Evolutionary conservation across 306 rosid genomes (phyloP).

Genomic region (Trichosanthes cucumerina): DNA sequence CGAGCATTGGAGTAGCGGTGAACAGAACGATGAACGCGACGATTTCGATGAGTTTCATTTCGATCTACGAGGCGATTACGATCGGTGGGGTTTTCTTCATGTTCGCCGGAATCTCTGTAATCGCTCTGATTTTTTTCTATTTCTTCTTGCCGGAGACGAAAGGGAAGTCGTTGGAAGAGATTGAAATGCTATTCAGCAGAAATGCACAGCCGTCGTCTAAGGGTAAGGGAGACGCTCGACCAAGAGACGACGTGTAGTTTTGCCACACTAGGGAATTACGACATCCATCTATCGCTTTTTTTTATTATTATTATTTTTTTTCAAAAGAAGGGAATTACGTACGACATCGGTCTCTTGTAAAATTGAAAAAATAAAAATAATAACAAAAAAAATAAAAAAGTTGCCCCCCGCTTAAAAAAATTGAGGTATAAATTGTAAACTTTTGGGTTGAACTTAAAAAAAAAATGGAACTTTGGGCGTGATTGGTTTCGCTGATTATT

Average conservation of each 20-base stretch:
- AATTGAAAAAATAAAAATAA: no score
- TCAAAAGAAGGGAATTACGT: no score
- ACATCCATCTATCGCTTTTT: neutral
- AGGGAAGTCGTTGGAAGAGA: slow-evolving; percentile 65
- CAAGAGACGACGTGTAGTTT: neutral
- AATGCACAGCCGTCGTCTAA: neutral
- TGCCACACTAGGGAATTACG: neutral
- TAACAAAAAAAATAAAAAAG: no score
- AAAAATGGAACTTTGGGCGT: no score
- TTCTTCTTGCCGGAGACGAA: slow-evolving; percentile 70
- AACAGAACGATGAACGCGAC: slow-evolving; percentile 53
- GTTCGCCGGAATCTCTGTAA: slow-evolving; percentile 46
- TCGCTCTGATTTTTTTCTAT: slow-evolving; percentile 61
- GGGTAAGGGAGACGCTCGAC: neutral
- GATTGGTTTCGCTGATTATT: no score
- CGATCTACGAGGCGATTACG: slow-evolving; percentile 53
- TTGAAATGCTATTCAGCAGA: slow-evolving; percentile 45
- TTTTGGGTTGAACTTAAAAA: no score
- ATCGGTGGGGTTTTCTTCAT: slow-evolving; percentile 72
- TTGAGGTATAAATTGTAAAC: no score
- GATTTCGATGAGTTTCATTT: slow-evolving; percentile 51
- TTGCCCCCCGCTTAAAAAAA: no score
- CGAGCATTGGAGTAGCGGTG: slow-evolving; percentile 62
- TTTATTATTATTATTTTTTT: no score
- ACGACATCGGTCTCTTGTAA: no score